Conservation (phyloP, 2,329 filamentous ascomycete genomes). For the Ambrosiella cleistominuta region DNA sequence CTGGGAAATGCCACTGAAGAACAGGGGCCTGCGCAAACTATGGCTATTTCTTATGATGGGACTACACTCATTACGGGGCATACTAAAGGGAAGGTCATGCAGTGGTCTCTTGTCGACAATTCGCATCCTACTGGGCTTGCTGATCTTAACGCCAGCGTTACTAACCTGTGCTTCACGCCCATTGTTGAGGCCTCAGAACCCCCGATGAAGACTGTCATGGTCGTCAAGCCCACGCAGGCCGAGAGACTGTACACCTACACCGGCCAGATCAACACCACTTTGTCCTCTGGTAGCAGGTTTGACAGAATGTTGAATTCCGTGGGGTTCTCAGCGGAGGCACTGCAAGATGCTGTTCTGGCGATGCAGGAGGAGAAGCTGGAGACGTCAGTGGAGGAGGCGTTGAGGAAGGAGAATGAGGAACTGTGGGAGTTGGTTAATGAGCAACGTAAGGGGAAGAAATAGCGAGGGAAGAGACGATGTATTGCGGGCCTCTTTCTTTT, state of each 20-base stretch:
- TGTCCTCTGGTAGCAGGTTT: conserved; percentile 23
- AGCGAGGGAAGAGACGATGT: conserved; percentile 5
- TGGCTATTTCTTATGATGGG: conserved; percentile 67
- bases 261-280: conserved; percentile 36
- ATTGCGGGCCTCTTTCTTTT: neutral
- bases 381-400: conserved; percentile 5
- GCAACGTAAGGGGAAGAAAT: conserved; percentile 21
- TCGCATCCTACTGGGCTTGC: conserved; percentile 49
- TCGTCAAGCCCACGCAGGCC: conserved; percentile 67
- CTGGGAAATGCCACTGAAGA: conserved; percentile 43
- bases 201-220: conserved; percentile 26
- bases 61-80: conserved; percentile 69
- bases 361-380: conserved; percentile 12
- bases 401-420: conserved; percentile 21
- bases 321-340: conserved; percentile 28
- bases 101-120: conserved; percentile 62
- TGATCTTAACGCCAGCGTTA: conserved; percentile 64
- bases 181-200: conserved; percentile 19
- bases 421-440: conserved; percentile 25
- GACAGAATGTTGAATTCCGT: conserved; percentile 27
- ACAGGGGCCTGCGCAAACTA: conserved; percentile 46
- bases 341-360: conserved; percentile 31
- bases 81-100: conserved; percentile 55
- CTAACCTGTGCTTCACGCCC: conserved; percentile 61
- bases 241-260: conserved; percentile 48